A percentile compares a stretch with the other conserved stretches of the same genome.
phyloP scores from a whole-genome alignment of 768 basidiomycete genomes.

The Dioszegia aurantiaca region DNA sequence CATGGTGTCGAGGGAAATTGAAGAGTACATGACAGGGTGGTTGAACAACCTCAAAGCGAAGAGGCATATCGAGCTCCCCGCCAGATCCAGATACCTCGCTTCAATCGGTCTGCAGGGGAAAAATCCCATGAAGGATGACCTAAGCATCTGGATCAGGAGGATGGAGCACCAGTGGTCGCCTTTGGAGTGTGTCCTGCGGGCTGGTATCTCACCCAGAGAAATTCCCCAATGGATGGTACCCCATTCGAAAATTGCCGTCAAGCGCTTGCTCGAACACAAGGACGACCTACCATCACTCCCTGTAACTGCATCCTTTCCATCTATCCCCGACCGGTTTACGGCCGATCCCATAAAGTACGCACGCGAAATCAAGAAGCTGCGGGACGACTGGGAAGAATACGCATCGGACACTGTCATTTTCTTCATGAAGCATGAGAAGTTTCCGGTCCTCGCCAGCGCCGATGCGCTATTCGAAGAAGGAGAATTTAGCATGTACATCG shows the following conservation, averaged over 20 bases:
- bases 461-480: not conserved
- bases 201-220: constrained; percentile 26
- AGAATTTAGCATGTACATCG: constrained; percentile 3
- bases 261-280: not conserved
- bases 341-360: not conserved
- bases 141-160: constrained; percentile 18
- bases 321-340: not conserved
- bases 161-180: constrained; percentile 22
- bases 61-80: constrained; percentile 20
- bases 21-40: constrained; percentile 24
- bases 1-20: constrained; percentile 13
- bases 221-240: constrained; percentile 27
- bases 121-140: constrained; percentile 15
- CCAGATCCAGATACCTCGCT: constrained; percentile 19
- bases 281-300: not conserved
- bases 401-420: constrained; percentile 2
- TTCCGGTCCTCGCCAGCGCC: not conserved
- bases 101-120: constrained; percentile 22
- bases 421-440: not conserved
- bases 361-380: not conserved
- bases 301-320: not conserved
- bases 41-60: constrained; percentile 11
- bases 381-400: not conserved
- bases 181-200: constrained; percentile 26
- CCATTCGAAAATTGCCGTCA: constrained; percentile 19